These are phyloP conservation scores for Jaltomata sinuosa DNA, from an alignment of 257 asterid species.

Conservation along the genomic window DNA sequence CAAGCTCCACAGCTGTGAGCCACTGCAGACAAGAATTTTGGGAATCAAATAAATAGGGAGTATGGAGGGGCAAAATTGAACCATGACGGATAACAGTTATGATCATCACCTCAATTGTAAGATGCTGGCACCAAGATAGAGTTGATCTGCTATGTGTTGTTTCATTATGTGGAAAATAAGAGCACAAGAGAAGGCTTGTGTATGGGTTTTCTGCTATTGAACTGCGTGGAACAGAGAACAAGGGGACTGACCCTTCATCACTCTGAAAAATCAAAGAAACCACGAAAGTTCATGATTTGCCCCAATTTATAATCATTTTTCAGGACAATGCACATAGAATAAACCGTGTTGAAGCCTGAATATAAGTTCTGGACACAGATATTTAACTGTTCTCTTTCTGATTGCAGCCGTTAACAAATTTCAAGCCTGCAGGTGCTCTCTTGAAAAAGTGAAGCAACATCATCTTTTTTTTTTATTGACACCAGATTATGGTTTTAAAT, in stretches of 20 bases:
- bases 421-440: not conserved
- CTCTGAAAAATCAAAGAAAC: constrained; percentile 46
- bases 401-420: not conserved
- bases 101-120: constrained; percentile 63
- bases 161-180: constrained; percentile 38
- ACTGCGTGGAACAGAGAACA: constrained; percentile 78
- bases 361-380: not conserved
- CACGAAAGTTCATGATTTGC: constrained; percentile 13
- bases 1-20: constrained; percentile 95
- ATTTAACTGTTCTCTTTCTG: not conserved
- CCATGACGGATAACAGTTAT: not conserved
- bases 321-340: not conserved
- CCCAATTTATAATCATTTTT: constrained; percentile 4
- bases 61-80: not conserved
- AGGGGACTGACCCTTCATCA: constrained; percentile 62
- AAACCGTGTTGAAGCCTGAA: not conserved
- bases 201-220: constrained; percentile 77
- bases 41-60: constrained; percentile 2
- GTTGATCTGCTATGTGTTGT: constrained; percentile 20
- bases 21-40: constrained; percentile 44
- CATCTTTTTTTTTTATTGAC: not conserved
- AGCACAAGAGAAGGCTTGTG: constrained; percentile 81
- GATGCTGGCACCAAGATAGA: constrained; percentile 68
- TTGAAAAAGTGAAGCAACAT: not conserved
- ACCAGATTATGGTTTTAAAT: not conserved